Evolutionary conservation across 2,329 filamentous ascomycete species (phyloP), one percentile per base, ranked within the genome.

Genomic region (Aspergillus sp.): DNA sequence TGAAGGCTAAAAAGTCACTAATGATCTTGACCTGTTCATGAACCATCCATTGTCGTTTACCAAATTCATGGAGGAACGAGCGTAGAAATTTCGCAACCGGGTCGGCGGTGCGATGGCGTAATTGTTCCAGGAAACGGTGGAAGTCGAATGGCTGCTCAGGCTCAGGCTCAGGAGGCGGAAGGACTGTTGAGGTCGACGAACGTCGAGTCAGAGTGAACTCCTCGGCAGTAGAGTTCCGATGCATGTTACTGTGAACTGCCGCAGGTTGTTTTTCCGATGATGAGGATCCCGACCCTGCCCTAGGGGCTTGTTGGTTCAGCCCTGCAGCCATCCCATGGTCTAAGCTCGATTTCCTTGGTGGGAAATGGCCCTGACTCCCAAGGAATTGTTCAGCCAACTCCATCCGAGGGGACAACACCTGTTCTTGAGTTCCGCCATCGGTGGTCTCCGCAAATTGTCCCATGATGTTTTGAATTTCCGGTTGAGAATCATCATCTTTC

Each of bases 1-100:
- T 99, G 69, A 99, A 99, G 44, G 92, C 87, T 48, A 99, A 80
- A 66, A 99, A 99, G 72, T 99, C 96, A 64, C 91, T 87, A 60
- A 99, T 96, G 61, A 99, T 98, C 77, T 99, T 99, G 71, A 98
- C 95, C 74, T 99, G 95, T 76, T 99, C 95, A 72, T 99, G 95
- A 6, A 97, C 95, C 90, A 96, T 96, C 95, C 95, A 99, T 75
- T 98, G 95, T 65, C 93, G 91, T 79, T 98, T 99, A 36, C 87
- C 91, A 75, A 99, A 99, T 73, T 99, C 96, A 48, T 86, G 87
- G 30, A 99, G 78, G 68, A 99, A 99, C 0, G 95, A 98, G 63
- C 96, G 90, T 45, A 99, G 82, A 70, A 97, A 99, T 62, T 93
- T 89, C 5, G 96, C 96, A 2, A 99, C 93, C 1, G 96, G 95